These are phyloP conservation scores for Russula foetens DNA, from an alignment of 768 basidiomycete genomes.

Conservation along the genomic window DNA sequence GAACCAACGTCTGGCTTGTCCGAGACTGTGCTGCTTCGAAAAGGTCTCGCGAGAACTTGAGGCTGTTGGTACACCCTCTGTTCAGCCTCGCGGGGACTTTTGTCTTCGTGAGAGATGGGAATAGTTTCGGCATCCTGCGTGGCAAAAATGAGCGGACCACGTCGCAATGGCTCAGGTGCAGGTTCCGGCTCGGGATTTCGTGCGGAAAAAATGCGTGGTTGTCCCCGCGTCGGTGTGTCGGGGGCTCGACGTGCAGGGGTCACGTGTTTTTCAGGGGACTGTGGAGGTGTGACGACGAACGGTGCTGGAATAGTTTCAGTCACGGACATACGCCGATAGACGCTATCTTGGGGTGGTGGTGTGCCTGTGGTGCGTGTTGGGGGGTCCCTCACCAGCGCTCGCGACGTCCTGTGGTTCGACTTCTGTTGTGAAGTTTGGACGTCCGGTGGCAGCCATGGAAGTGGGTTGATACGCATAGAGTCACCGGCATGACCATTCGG, in stretches of 20 bases:
- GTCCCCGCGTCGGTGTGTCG: not conserved
- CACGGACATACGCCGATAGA: not conserved
- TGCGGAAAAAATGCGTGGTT: not conserved
- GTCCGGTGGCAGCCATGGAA: not conserved
- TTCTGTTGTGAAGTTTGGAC: not conserved
- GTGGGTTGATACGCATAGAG: not conserved
- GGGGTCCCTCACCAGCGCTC: not conserved
- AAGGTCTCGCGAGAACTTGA: not conserved
- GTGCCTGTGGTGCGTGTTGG: not conserved
- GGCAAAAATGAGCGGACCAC: not conserved
- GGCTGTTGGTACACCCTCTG: not conserved
- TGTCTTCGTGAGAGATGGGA: not conserved
- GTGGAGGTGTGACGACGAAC: conserved; percentile 5
- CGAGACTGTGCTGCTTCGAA: not conserved
- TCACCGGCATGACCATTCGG: not conserved
- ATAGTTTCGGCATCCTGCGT: not conserved
- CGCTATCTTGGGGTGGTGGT: not conserved
- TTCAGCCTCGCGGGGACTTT: not conserved
- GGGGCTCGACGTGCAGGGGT: conserved; percentile 4
- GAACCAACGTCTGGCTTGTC: not conserved
- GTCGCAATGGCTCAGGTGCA: not conserved
- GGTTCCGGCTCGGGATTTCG: not conserved
- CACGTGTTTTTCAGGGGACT: not conserved
- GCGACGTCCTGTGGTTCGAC: not conserved
- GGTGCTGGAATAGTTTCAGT: not conserved